A percentile compares a stretch with the other conserved stretches of the same genome.
These are phyloP conservation scores for Alternaria metachromatica DNA, from an alignment of 2,329 filamentous ascomycete genomes.

Conservation along the genomic window DNA sequence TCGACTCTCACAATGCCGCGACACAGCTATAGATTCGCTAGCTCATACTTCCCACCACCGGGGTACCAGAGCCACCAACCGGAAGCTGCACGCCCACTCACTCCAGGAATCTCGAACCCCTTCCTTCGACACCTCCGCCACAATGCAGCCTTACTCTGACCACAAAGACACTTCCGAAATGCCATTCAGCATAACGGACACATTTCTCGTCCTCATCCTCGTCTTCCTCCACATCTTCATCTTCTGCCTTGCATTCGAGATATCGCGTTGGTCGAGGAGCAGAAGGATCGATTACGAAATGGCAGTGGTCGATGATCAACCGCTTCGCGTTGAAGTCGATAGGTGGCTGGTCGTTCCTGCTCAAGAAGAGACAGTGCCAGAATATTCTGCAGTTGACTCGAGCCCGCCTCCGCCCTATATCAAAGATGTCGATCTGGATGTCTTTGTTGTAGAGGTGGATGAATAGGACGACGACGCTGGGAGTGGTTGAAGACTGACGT, in stretches of 20 bases:
- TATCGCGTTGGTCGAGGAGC: not conserved
- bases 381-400: not conserved
- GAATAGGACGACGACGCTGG: not conserved
- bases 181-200: not conserved
- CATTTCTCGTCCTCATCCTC: not conserved
- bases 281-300: not conserved
- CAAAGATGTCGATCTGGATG: not conserved
- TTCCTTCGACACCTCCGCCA: not conserved
- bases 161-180: not conserved
- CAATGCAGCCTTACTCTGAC: not conserved
- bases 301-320: not conserved
- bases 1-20: not conserved
- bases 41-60: not conserved
- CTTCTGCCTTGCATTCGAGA: not conserved
- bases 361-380: not conserved
- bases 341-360: not conserved
- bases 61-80: not conserved
- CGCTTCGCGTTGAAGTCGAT: not conserved
- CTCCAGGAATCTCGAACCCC: not conserved
- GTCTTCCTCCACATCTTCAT: not conserved
- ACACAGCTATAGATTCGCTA: not conserved
- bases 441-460: not conserved
- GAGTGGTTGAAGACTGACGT: not conserved
- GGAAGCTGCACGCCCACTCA: not conserved
- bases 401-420: not conserved